Conservation (phyloP, 805 yeast genomes). For the Yarrowia porcina region DNA sequence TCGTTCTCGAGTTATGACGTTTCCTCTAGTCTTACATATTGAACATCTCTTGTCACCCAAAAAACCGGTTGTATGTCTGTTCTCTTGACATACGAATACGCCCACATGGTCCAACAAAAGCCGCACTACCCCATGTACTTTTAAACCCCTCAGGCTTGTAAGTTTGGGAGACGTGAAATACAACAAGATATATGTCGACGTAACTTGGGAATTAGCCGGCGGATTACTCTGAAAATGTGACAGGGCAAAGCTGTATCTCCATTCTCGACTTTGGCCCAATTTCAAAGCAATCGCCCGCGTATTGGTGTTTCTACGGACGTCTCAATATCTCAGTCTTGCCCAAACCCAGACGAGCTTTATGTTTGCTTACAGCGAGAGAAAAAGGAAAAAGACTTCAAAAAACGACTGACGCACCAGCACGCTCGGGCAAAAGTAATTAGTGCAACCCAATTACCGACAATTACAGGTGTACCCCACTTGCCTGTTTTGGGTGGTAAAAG, state of each 20-base stretch:
- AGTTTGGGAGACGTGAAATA: neutral
- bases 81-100: too few species aligned
- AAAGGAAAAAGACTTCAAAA: neutral
- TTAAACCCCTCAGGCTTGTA: neutral
- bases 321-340: too few species aligned
- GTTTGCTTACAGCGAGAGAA: too few species aligned
- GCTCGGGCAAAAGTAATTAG: neutral
- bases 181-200: too few species aligned
- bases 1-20: too few species aligned
- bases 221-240: neutral
- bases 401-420: neutral
- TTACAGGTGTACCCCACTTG: slow-evolving; percentile 3
- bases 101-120: neutral
- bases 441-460: slow-evolving; percentile 3
- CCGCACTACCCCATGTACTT: slow-evolving; percentile 17
- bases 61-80: too few species aligned
- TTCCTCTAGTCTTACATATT: too few species aligned
- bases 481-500: slow-evolving; percentile 6
- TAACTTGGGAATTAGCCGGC: neutral
- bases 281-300: neutral
- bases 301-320: neutral
- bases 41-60: too few species aligned
- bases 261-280: too few species aligned
- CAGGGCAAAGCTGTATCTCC: too few species aligned
- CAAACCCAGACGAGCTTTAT: neutral